Percentiles rank a stretch among this genome's conserved stretches.
These are phyloP conservation scores for Atkinsonella hypoxylon DNA, from an alignment of 2,329 filamentous ascomycete species.

Conservation along the genomic window DNA sequence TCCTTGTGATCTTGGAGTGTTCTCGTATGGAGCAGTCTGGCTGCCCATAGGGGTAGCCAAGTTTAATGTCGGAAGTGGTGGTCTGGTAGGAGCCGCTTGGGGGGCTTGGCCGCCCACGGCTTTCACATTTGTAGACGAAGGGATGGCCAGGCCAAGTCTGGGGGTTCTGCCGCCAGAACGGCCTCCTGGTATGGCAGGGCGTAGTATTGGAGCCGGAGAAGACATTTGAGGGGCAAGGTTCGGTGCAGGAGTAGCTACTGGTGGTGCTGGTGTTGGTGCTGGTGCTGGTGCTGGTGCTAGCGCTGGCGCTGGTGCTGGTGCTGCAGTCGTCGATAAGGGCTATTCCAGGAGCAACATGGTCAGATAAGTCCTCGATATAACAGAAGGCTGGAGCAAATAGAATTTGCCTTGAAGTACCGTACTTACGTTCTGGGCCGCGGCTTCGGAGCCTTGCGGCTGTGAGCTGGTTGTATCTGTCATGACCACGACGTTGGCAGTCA, in stretches of 20 bases:
- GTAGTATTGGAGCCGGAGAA: slow-evolving; percentile 67
- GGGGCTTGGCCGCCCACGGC: slow-evolving; percentile 47
- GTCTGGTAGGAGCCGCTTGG: slow-evolving; percentile 23
- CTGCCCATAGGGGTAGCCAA: slow-evolving; percentile 83
- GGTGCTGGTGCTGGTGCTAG: slow-evolving; percentile 13
- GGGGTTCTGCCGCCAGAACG: slow-evolving; percentile 56
- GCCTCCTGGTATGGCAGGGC: slow-evolving; percentile 66
- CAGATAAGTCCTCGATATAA: not conserved
- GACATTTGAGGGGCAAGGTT: slow-evolving; percentile 49
- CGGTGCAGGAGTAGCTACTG: slow-evolving; percentile 20
- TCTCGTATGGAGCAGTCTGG: slow-evolving; percentile 59
- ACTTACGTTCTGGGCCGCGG: slow-evolving; percentile 12
- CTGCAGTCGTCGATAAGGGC: slow-evolving; percentile 11
- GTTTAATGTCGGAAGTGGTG: slow-evolving; percentile 66
- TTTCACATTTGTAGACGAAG: slow-evolving; percentile 71
- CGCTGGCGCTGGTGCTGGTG: slow-evolving; percentile 15
- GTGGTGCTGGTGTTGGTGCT: slow-evolving; percentile 14
- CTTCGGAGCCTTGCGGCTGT: slow-evolving; percentile 11
- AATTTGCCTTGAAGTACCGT: not conserved
- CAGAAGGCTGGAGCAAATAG: not conserved
- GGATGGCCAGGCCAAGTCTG: slow-evolving; percentile 79
- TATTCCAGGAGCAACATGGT: slow-evolving; percentile 7
- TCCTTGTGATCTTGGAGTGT: slow-evolving; percentile 37
- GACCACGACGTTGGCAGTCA: slow-evolving; percentile 9
- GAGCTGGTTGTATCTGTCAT: slow-evolving; percentile 16